Evolutionary conservation across 2,329 filamentous ascomycete species (phyloP).

Genomic region (Xylaria sp.): DNA sequence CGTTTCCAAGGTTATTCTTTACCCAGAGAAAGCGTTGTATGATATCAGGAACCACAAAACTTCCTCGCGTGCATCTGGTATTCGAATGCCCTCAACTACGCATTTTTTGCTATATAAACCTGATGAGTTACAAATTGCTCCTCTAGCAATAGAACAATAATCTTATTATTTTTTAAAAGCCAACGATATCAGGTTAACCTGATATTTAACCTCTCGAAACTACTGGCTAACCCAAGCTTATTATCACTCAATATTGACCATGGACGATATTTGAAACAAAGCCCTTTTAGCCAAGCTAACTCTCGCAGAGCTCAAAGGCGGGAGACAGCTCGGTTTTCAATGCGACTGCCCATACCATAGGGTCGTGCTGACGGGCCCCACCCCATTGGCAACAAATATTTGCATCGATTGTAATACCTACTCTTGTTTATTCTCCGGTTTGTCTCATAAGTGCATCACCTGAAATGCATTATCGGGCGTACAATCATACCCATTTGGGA

Average conservation of each 20-base stretch:
- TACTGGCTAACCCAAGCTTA: neutral
- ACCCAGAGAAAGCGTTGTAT: neutral
- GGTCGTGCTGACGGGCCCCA: neutral
- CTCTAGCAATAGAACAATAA: neutral
- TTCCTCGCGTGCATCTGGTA: neutral
- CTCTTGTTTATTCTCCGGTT: constrained; percentile 12
- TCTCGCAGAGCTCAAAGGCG: constrained; percentile 3
- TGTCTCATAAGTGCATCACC: neutral
- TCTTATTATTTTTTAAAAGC: neutral
- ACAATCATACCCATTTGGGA: neutral
- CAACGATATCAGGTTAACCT: neutral
- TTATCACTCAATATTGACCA: constrained; percentile 8
- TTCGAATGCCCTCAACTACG: neutral
- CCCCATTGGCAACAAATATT: neutral
- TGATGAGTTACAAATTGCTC: neutral
- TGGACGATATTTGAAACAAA: constrained; percentile 23
- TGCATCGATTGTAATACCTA: constrained; percentile 8
- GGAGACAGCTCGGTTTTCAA: neutral
- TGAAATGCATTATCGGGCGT: constrained; percentile 4
- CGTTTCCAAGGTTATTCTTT: too few species aligned
- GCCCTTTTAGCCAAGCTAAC: neutral
- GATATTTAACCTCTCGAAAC: neutral
- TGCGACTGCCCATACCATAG: constrained; percentile 2
- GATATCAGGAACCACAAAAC: neutral
- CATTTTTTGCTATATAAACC: neutral